Conservation (phyloP, 805 yeast species). For the Barnettozyma sp. region DNA sequence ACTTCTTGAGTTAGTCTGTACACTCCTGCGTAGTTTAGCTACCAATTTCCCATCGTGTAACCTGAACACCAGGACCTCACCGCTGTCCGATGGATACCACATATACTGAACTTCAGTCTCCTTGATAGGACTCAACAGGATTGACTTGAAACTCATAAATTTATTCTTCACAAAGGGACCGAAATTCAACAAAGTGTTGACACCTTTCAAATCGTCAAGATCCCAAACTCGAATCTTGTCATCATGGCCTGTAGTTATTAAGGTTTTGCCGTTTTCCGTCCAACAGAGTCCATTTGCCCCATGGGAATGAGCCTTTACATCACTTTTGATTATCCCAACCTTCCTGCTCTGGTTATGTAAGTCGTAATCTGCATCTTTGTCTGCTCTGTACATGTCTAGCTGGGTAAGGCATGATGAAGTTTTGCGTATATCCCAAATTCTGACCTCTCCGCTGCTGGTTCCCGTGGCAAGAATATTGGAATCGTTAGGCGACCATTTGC, state of each 20-base stretch:
- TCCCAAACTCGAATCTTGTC: slow-evolving; percentile 81
- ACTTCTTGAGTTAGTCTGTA: slow-evolving; percentile 36
- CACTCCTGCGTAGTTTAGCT: slow-evolving; percentile 43
- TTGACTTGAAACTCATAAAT: slow-evolving; percentile 25
- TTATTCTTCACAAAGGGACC: slow-evolving; percentile 73
- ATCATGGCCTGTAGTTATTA: slow-evolving; percentile 70
- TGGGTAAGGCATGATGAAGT: slow-evolving; percentile 56
- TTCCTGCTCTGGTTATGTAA: slow-evolving; percentile 18
- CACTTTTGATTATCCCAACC: slow-evolving; percentile 17
- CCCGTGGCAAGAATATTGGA: slow-evolving; percentile 66
- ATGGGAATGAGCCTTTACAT: slow-evolving; percentile 60
- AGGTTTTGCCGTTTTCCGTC: slow-evolving; percentile 55
- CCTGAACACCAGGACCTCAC: slow-evolving; percentile 57
- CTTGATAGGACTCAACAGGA: slow-evolving; percentile 31
- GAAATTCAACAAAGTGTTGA: slow-evolving; percentile 62
- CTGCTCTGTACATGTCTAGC: slow-evolving; percentile 50
- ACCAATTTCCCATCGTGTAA: slow-evolving; percentile 57
- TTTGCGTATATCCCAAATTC: slow-evolving; percentile 81
- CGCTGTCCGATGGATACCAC: slow-evolving; percentile 69
- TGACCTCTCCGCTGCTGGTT: slow-evolving; percentile 71
- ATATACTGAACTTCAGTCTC: slow-evolving; percentile 54
- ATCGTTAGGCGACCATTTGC: slow-evolving; percentile 70
- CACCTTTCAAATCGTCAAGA: slow-evolving; percentile 37
- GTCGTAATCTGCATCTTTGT: slow-evolving; percentile 19
- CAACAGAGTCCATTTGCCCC: slow-evolving; percentile 76